phyloP scores from a whole-genome alignment of 2,329 filamentous ascomycete genomes.

The Westerdykella ornata region DNA sequence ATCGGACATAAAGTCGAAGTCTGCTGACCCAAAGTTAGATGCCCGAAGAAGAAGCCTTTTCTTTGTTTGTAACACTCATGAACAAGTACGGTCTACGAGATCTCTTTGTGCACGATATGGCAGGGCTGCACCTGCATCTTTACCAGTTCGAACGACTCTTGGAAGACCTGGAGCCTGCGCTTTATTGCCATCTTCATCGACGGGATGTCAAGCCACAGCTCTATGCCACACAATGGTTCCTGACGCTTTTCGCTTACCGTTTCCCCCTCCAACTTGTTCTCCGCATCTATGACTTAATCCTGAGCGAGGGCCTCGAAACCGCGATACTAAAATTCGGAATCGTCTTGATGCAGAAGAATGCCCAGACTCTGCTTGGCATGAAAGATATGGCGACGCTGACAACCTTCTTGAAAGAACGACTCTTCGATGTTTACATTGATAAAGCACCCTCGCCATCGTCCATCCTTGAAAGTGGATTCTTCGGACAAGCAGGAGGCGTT shows the following conservation, averaged over 20 bases:
- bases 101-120: conserved; percentile 93
- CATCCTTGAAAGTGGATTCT: conserved; percentile 93
- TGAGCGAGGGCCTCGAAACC: conserved; percentile 80
- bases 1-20: conserved; percentile 6
- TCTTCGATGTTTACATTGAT: conserved; percentile 97
- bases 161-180: conserved; percentile 86
- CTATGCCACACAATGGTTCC: conserved; percentile 98
- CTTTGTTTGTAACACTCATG: conserved; percentile 87
- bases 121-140: conserved; percentile 83
- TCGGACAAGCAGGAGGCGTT: conserved; percentile 79
- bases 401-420: conserved; percentile 81
- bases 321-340: conserved; percentile 93
- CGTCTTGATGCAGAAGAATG: conserved; percentile 93
- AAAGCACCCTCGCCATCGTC: conserved; percentile 86
- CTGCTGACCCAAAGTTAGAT: conserved; percentile 50
- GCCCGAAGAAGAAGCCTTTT: conserved; percentile 96
- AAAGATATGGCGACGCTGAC: conserved; percentile 88
- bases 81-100: conserved; percentile 91
- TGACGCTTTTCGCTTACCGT: conserved; percentile 96
- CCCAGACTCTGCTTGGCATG: conserved; percentile 68
- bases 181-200: conserved; percentile 89
- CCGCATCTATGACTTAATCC: conserved; percentile 89
- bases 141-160: conserved; percentile 93
- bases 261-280: conserved; percentile 95
- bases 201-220: conserved; percentile 82